phyloP scores from a whole-genome alignment of 495 filamentous ascomycete species.

The Daldinia concentrica region DNA sequence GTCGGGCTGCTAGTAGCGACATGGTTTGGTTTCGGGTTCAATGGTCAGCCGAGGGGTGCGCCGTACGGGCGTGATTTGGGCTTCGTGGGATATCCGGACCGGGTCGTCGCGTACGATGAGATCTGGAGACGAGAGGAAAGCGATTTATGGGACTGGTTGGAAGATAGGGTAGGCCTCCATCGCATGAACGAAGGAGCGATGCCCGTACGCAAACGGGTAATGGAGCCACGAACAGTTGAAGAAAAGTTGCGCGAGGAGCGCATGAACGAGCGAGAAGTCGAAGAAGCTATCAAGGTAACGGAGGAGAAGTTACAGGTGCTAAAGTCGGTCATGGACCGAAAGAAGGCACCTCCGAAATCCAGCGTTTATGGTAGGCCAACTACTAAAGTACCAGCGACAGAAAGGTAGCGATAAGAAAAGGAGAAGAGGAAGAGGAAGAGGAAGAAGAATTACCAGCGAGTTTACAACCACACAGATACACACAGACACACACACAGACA shows the following conservation, averaged over 20 bases:
- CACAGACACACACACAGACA: neutral
- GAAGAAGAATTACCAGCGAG: conserved; percentile 3
- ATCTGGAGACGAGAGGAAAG: conserved; percentile 91
- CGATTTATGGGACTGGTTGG: conserved; percentile 95
- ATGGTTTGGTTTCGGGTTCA: conserved; percentile 62
- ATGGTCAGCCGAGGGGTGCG: conserved; percentile 47
- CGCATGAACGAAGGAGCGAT: conserved; percentile 60
- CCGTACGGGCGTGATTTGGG: conserved; percentile 49
- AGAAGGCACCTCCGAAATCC: conserved; percentile 49
- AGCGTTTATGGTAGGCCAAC: conserved; percentile 15
- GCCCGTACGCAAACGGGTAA: conserved; percentile 48
- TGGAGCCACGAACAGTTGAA: conserved; percentile 59
- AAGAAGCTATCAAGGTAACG: conserved; percentile 84
- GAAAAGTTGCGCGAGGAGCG: conserved; percentile 71
- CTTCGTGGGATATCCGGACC: conserved; percentile 65
- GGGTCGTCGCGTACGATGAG: conserved; percentile 87
- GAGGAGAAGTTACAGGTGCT: conserved; percentile 81
- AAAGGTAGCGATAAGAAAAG: conserved; percentile 26
- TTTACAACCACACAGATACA: neutral
- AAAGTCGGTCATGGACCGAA: conserved; percentile 73
- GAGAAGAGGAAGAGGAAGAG: neutral
- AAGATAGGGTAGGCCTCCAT: conserved; percentile 83
- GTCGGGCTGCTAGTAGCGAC: conserved; percentile 66
- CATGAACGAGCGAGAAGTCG: conserved; percentile 82
- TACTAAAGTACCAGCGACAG: conserved; percentile 23